phyloP scores from a whole-genome alignment of 805 yeast genomes.

The Clavispora carvajalis region DNA sequence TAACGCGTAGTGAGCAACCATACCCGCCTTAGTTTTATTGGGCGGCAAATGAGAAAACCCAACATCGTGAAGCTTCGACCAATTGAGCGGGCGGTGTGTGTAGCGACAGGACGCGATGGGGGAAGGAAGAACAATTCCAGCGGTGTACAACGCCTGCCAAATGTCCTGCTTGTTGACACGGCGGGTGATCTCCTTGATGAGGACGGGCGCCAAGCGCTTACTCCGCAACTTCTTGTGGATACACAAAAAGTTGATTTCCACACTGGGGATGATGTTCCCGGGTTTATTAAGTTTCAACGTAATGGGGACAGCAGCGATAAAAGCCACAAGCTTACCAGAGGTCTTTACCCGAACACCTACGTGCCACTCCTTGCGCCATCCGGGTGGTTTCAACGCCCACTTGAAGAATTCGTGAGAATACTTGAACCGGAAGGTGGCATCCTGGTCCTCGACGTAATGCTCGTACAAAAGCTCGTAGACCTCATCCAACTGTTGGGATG shows the following conservation, averaged over 20 bases:
- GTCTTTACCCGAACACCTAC: conserved; percentile 85
- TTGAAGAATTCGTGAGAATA: conserved; percentile 76
- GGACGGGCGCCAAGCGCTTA: conserved; percentile 91
- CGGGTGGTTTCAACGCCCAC: conserved; percentile 95
- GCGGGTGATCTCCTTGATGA: conserved; percentile 91
- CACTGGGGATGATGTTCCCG: conserved; percentile 48
- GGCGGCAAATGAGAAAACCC: conserved; percentile 83
- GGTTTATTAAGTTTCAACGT: conserved; percentile 53
- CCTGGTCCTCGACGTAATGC: conserved; percentile 92
- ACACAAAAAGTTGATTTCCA: conserved; percentile 90
- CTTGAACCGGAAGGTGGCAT: conserved; percentile 86
- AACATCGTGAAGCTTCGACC: conserved; percentile 84
- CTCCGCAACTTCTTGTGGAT: conserved; percentile 90
- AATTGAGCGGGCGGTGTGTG: conserved; percentile 88
- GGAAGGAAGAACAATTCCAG: conserved; percentile 87
- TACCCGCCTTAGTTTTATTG: conserved; percentile 57
- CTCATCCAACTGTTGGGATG: conserved; percentile 58
- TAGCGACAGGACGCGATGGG: conserved; percentile 87
- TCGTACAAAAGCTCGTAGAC: conserved; percentile 76
- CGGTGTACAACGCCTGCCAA: conserved; percentile 96
- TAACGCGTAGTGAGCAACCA: conserved; percentile 57
- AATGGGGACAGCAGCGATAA: conserved; percentile 87
- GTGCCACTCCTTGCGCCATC: conserved; percentile 85
- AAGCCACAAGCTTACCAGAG: conserved; percentile 78
- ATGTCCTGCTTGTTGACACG: conserved; percentile 78